These are phyloP conservation scores for Hygrocybe coccinea DNA, from an alignment of 768 basidiomycete species.

Conservation along the genomic window DNA sequence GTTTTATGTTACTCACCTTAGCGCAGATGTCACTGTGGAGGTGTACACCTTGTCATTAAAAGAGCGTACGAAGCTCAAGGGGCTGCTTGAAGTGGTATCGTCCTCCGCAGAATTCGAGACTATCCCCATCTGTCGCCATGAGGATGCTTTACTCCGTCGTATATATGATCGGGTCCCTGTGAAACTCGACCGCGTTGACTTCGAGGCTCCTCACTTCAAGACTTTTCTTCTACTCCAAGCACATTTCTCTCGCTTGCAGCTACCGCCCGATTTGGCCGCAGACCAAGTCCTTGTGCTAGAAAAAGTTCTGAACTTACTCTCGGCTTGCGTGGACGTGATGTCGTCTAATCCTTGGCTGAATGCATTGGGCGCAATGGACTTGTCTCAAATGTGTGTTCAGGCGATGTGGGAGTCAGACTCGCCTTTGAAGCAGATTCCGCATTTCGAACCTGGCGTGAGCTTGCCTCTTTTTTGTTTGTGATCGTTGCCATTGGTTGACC, in stretches of 20 bases:
- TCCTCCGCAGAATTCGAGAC: constrained; percentile 95
- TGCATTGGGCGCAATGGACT: constrained; percentile 94
- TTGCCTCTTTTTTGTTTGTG: neutral
- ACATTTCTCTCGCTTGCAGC: too few species aligned
- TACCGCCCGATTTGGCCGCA: constrained; percentile 89
- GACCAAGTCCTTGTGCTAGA: constrained; percentile 85
- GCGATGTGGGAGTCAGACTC: constrained; percentile 97
- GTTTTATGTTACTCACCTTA: constrained; percentile 11
- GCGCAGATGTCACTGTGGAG: constrained; percentile 87
- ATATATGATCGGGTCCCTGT: constrained; percentile 97
- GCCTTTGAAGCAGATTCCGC: constrained; percentile 91
- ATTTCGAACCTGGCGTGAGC: constrained; percentile 84
- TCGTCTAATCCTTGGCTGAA: constrained; percentile 93
- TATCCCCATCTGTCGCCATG: constrained; percentile 92
- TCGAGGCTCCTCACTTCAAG: too few species aligned
- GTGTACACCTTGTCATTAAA: constrained; percentile 94
- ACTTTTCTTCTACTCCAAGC: too few species aligned
- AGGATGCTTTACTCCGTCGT: constrained; percentile 75
- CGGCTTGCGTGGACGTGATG: constrained; percentile 97
- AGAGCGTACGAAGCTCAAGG: too few species aligned
- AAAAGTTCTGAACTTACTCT: constrained; percentile 86
- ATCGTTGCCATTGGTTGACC: neutral
- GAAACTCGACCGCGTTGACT: constrained; percentile 78
- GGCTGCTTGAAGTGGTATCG: constrained; percentile 90
- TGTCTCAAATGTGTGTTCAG: constrained; percentile 98